phyloP scores from a whole-genome alignment of 1,284 basidiomycete species.

The Cryptococcus sp. region DNA sequence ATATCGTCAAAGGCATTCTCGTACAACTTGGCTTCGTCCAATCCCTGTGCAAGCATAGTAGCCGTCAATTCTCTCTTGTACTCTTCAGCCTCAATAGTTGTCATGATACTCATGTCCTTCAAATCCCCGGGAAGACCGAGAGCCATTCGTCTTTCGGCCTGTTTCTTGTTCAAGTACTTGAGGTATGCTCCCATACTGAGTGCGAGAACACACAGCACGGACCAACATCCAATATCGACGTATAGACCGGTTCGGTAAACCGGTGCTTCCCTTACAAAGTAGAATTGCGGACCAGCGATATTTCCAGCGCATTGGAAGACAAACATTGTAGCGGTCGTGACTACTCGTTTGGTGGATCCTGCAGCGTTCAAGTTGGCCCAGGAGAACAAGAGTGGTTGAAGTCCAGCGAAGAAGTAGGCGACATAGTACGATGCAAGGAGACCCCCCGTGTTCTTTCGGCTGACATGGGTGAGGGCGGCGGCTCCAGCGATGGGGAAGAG shows the following conservation, averaged over 20 bases:
- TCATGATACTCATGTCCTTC: constrained; percentile 28
- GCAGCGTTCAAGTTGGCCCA: constrained; percentile 29
- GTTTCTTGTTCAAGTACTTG: constrained; percentile 18
- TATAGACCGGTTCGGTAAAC: constrained; percentile 26
- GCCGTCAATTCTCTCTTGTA: constrained; percentile 23
- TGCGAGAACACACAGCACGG: constrained; percentile 15
- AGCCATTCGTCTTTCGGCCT: constrained; percentile 16
- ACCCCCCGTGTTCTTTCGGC: constrained; percentile 32
- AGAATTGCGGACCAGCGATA: constrained; percentile 23
- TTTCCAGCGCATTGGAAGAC: constrained; percentile 23
- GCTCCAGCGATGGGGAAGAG: constrained; percentile 50
- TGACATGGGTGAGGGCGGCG: constrained; percentile 44
- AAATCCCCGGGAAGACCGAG: constrained; percentile 21
- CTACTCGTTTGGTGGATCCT: constrained; percentile 27
- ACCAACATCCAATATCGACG: constrained; percentile 29
- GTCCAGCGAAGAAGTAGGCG: constrained; percentile 10
- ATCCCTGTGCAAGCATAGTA: constrained; percentile 15
- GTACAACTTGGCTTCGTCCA: constrained; percentile 17
- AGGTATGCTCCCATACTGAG: constrained; percentile 24
- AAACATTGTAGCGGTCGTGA: constrained; percentile 24
- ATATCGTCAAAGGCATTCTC: constrained; percentile 27
- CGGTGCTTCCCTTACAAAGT: constrained; percentile 17
- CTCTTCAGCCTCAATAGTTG: constrained; percentile 25
- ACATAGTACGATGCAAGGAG: constrained; percentile 52
- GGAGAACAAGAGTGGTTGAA: constrained; percentile 15